These are phyloP conservation scores for Pseudogymnoascus sp. DNA, from an alignment of 2,329 filamentous ascomycete species.

Conservation along the genomic window DNA sequence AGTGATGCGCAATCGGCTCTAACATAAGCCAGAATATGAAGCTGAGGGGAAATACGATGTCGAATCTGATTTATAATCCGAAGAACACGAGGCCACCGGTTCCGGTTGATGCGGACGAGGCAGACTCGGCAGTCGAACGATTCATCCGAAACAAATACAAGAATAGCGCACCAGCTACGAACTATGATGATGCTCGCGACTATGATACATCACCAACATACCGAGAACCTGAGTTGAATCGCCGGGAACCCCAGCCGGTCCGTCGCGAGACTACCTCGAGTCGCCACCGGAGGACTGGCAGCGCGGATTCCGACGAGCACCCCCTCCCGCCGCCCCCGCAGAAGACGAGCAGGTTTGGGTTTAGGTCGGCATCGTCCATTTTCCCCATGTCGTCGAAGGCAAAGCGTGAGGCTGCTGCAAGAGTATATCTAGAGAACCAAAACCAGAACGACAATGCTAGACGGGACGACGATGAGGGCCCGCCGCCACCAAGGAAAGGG, in stretches of 20 bases:
- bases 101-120: constrained; percentile 84
- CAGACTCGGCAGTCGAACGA: constrained; percentile 87
- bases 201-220: constrained; percentile 26
- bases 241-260: constrained; percentile 27
- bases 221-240: neutral
- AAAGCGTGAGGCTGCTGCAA: constrained; percentile 14
- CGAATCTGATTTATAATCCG: constrained; percentile 86
- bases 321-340: constrained; percentile 57
- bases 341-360: constrained; percentile 50
- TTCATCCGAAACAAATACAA: constrained; percentile 95
- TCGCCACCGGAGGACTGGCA: constrained; percentile 41
- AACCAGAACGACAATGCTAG: constrained; percentile 27
- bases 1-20: constrained; percentile 11
- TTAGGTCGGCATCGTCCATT: constrained; percentile 57
- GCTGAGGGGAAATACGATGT: constrained; percentile 75
- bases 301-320: constrained; percentile 41
- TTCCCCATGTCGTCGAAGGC: constrained; percentile 44
- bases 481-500: constrained; percentile 22
- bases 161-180: constrained; percentile 38
- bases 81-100: constrained; percentile 74
- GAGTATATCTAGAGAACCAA: constrained; percentile 25
- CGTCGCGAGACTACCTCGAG: constrained; percentile 27
- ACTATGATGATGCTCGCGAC: neutral
- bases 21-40: constrained; percentile 70
- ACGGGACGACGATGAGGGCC: constrained; percentile 18